These are phyloP conservation scores for Plantago coronopus DNA, from an alignment of 305 asterid species.

Conservation along the genomic window DNA sequence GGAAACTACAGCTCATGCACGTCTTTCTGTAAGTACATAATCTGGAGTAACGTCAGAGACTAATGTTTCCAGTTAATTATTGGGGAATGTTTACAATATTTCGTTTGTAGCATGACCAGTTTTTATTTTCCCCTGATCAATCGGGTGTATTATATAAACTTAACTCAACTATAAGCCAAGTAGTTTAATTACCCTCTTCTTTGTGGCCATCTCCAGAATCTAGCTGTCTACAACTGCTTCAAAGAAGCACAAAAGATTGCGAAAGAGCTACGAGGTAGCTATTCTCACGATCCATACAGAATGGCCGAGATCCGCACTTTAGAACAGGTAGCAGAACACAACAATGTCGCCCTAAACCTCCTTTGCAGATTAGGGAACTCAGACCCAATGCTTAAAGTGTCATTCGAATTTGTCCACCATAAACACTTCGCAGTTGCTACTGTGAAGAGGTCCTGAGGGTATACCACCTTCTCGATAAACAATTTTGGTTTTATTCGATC, in stretches of 20 bases:
- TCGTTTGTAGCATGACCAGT: too few relatives aligned
- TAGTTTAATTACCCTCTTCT: too few relatives aligned
- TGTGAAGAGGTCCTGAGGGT: slow-evolving; percentile 78
- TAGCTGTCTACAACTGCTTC: slow-evolving; percentile 57
- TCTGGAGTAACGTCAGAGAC: slow-evolving; percentile 1
- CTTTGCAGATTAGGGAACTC: slow-evolving; percentile 68
- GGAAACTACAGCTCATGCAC: slow-evolving; percentile 55
- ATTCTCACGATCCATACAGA: slow-evolving; percentile 58
- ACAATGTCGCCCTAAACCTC: slow-evolving; percentile 70
- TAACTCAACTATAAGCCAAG: too few relatives aligned
- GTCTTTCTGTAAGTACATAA: slow-evolving; percentile 56
- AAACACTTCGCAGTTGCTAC: slow-evolving; percentile 83
- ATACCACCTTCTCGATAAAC: slow-evolving; percentile 18
- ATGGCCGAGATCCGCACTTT: slow-evolving; percentile 64
- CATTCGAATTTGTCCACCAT: slow-evolving; percentile 81
- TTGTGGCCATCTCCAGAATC: slow-evolving; percentile 31
- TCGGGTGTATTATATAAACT: too few relatives aligned
- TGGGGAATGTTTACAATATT: too few relatives aligned
- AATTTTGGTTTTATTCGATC: slow-evolving; percentile 32
- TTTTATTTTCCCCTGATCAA: too few relatives aligned
- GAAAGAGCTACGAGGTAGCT: slow-evolving; percentile 61
- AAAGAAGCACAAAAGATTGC: slow-evolving; percentile 83
- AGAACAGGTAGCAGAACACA: slow-evolving; percentile 94
- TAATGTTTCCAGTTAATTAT: too few relatives aligned
- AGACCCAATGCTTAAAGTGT: slow-evolving; percentile 72